phyloP scores from a whole-genome alignment of 164 flowering plant species.

The Berberis thunbergii region DNA sequence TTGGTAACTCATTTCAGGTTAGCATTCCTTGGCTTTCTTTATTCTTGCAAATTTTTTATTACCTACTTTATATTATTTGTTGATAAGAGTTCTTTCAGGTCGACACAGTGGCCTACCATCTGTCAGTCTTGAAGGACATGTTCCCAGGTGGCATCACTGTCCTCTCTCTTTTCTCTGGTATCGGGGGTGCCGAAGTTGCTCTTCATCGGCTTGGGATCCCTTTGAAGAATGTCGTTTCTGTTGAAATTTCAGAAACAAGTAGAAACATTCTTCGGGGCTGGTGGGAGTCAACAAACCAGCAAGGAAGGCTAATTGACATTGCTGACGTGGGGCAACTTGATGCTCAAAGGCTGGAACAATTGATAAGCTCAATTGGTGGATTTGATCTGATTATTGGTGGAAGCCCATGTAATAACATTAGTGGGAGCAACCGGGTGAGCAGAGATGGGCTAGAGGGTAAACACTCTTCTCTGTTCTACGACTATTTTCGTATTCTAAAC shows the following conservation, averaged over 20 bases:
- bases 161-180: conserved; percentile 35
- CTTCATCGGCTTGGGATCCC: conserved; percentile 19
- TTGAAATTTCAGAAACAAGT: conserved; percentile 15
- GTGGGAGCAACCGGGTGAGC: conserved; percentile 25
- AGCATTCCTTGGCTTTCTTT: neutral
- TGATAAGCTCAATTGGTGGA: conserved; percentile 20
- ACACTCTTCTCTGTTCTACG: conserved; percentile 26
- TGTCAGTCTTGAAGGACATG: conserved; percentile 25
- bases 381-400: conserved; percentile 39
- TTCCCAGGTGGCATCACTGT: conserved; percentile 25
- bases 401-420: conserved; percentile 30
- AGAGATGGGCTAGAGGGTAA: conserved; percentile 34
- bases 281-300: conserved; percentile 35
- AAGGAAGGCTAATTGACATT: conserved; percentile 19
- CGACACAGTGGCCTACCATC: conserved; percentile 34
- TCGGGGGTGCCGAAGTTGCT: conserved; percentile 37
- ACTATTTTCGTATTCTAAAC: conserved; percentile 23
- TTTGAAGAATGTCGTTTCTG: conserved; percentile 21
- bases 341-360: conserved; percentile 11
- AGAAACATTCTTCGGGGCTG: conserved; percentile 16
- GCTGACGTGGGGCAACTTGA: conserved; percentile 21
- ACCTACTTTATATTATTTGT: neutral
- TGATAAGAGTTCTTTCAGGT: conserved; percentile 11
- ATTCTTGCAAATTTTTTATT: neutral
- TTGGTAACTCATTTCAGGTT: conserved; percentile 36